Conservation (phyloP, 495 filamentous ascomycete genomes). For the Xylaria telfairii region DNA sequence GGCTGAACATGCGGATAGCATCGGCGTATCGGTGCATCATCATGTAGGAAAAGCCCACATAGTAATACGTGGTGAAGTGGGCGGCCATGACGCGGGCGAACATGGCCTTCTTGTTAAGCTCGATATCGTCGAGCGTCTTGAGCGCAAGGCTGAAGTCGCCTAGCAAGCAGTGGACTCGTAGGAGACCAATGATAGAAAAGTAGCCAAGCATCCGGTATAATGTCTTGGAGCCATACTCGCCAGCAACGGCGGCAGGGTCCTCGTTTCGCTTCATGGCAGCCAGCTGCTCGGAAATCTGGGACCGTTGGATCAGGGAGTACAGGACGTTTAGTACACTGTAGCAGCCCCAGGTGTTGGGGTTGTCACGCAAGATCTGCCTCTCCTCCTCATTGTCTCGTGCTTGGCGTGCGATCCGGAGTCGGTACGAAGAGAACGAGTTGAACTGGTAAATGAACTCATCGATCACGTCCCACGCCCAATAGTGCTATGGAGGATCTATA, state of each 20-base stretch:
- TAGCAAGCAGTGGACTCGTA: slow-evolving; percentile 94
- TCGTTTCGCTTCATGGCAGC: slow-evolving; percentile 92
- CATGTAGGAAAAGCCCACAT: slow-evolving; percentile 99
- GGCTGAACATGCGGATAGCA: slow-evolving; percentile 98
- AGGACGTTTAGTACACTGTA: slow-evolving; percentile 99
- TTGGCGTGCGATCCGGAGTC: slow-evolving; percentile 86
- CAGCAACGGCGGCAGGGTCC: slow-evolving; percentile 82
- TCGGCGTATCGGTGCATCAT: slow-evolving; percentile 99
- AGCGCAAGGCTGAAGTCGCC: slow-evolving; percentile 98
- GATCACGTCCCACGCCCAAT: slow-evolving; percentile 99
- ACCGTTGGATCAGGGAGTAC: slow-evolving; percentile 97
- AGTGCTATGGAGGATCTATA: slow-evolving; percentile 68
- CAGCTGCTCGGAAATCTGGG: slow-evolving; percentile 96
- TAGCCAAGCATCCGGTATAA: slow-evolving; percentile 98
- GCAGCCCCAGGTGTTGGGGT: slow-evolving; percentile 99
- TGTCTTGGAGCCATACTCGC: slow-evolving; percentile 90
- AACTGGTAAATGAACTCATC: slow-evolving; percentile 99
- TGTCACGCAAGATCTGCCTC: slow-evolving; percentile 86
- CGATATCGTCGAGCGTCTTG: slow-evolving; percentile 98
- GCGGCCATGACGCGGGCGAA: slow-evolving; percentile 99
- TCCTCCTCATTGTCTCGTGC: slow-evolving; percentile 83
- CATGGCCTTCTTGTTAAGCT: slow-evolving; percentile 99
- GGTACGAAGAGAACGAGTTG: slow-evolving; percentile 97
- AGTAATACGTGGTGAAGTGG: slow-evolving; percentile 99
- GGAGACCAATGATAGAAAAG: slow-evolving; percentile 96